Base-by-base conservation (phyloP, 495 filamentous ascomycete genomes). In the Sphaerosporella brunnea region DNA sequence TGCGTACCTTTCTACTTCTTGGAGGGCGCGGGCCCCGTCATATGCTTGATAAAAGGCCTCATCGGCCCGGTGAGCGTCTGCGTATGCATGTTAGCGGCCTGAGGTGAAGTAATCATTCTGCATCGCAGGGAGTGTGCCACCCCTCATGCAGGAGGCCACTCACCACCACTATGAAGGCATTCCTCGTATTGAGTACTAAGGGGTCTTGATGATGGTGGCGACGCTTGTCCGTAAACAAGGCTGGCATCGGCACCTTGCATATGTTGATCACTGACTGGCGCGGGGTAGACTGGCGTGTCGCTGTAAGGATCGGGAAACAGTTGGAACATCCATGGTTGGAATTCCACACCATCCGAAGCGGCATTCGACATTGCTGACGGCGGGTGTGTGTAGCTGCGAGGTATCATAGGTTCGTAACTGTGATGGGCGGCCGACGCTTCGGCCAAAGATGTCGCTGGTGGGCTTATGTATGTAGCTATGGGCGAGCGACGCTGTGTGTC, bases 1-100 rank as follows among this genome's bases (percentile, higher is more conserved):
- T n/a, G n/a, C n/a, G n/a, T 56, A 56, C 54, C 54, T 58, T 16
- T 59, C 55, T 35, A 51, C 39, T n/a, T 59, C 55, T 34, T 46
- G 51, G 38, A 46, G 47, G n/a, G 48, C 32, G 32, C 41, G 37
- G 25, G 47, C 28, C 23, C 52, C 54, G 24, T 57, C 54, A 47
- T 49, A 57, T 26, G 25, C 50, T 37, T 58, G 51, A 45, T 59
- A 59, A 58, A 53, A 59, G 2, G 51, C 39, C 34, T 58, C 50
- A 24, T 59, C 55, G 10, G 43, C 7, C 26, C 11, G 43, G 23
- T 11, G 9, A 15, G 43, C 34, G 26, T n/a, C 43, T 36, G 20
- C 11, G 19, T 10, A 44, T n/a, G 13, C 8, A 25, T 19, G 41
- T 44, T 44, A 44, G 41, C 41, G 13, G n/a, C 8, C 13, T 10